These are phyloP conservation scores for Gentiana macrophylla DNA, from an alignment of 257 asterid species.

Conservation along the genomic window DNA sequence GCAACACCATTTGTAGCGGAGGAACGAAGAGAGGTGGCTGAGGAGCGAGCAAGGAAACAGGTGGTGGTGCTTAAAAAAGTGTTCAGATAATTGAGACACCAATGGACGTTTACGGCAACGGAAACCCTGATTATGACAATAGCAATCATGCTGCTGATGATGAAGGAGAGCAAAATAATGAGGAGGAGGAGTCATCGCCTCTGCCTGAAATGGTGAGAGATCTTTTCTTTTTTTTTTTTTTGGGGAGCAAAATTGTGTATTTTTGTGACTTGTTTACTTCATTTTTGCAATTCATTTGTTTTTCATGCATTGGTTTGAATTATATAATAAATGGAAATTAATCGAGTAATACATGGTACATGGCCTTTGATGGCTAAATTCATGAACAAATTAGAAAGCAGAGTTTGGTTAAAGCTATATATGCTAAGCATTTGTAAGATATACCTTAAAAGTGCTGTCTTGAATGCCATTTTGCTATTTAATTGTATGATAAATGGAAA, in stretches of 20 bases:
- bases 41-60: constrained; percentile 20
- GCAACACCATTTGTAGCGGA: constrained; percentile 45
- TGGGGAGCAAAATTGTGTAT: neutral
- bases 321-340: neutral
- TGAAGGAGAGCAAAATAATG: constrained; percentile 17
- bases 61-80: constrained; percentile 16
- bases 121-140: constrained; percentile 31
- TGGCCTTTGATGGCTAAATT: no score
- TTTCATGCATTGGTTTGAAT: neutral
- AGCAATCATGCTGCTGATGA: constrained; percentile 38
- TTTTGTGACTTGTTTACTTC: no score
- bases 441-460: no score
- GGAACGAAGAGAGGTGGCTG: constrained; percentile 23
- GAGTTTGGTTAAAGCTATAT: no score
- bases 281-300: neutral
- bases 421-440: no score
- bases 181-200: constrained; percentile 17
- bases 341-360: no score
- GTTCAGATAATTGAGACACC: constrained; percentile 35
- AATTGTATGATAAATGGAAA: neutral
- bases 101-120: constrained; percentile 48
- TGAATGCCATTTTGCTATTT: no score
- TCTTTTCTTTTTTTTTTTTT: constrained; percentile 1
- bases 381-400: no score
- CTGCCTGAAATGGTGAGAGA: constrained; percentile 55